phyloP scores from a whole-genome alignment of 2,329 filamentous ascomycete genomes.

The Trichoderma simmonsii region DNA sequence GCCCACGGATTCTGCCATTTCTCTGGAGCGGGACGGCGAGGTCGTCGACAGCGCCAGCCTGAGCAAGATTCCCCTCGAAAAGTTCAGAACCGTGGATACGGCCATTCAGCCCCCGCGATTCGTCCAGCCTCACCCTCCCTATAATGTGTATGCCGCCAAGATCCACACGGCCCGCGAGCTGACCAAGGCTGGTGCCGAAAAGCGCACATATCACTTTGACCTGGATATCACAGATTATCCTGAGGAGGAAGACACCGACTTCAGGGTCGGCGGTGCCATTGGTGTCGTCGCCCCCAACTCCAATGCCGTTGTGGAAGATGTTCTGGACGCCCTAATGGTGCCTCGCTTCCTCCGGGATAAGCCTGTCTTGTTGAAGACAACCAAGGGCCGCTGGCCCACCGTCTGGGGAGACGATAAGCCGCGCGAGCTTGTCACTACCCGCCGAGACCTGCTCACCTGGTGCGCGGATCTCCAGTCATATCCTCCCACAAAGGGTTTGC shows the following conservation, averaged over 20 bases:
- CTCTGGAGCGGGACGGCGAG: slow-evolving; percentile 35
- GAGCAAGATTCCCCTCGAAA: slow-evolving; percentile 24
- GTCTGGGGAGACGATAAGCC: slow-evolving; percentile 93
- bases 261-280: slow-evolving; percentile 94
- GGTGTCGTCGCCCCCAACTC: slow-evolving; percentile 90
- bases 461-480: slow-evolving; percentile 92
- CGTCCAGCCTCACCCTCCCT: slow-evolving; percentile 91
- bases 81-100: slow-evolving; percentile 45
- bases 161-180: slow-evolving; percentile 82
- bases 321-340: slow-evolving; percentile 78
- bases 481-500: slow-evolving; percentile 81
- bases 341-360: slow-evolving; percentile 82
- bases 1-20: slow-evolving; percentile 49
- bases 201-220: slow-evolving; percentile 96
- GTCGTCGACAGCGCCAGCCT: slow-evolving; percentile 26
- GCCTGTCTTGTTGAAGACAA: slow-evolving; percentile 74
- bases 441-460: slow-evolving; percentile 91
- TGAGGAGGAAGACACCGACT: slow-evolving; percentile 77
- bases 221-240: slow-evolving; percentile 96
- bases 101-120: slow-evolving; percentile 75
- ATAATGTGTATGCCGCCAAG: slow-evolving; percentile 86
- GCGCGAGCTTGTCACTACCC: slow-evolving; percentile 82
- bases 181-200: slow-evolving; percentile 85
- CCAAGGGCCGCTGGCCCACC: slow-evolving; percentile 85
- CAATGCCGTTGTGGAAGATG: slow-evolving; percentile 69